phyloP scores from a whole-genome alignment of 2,329 filamentous ascomycete genomes.

The Fusarium heterosporum region DNA sequence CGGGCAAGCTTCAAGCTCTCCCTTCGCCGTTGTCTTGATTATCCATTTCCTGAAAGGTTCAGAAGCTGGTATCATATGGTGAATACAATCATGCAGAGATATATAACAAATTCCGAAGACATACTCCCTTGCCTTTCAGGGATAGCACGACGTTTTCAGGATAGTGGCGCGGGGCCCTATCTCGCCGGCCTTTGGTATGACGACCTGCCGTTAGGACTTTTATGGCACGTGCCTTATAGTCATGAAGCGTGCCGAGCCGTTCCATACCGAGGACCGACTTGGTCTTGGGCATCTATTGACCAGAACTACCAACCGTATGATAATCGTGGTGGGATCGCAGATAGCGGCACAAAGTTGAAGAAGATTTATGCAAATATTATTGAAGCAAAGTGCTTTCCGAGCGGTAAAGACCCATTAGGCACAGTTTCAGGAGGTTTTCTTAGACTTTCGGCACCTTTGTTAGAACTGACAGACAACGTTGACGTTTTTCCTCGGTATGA shows the following conservation, averaged over 20 bases:
- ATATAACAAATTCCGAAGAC: background rate
- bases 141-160: background rate
- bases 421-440: background rate
- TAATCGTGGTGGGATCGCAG: background rate
- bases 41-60: background rate
- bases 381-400: background rate
- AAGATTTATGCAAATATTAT: background rate
- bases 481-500: background rate
- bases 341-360: background rate
- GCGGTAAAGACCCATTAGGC: background rate
- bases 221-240: background rate
- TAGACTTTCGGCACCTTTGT: background rate
- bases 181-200: background rate
- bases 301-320: background rate
- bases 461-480: fast-evolving
- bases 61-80: background rate
- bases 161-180: background rate
- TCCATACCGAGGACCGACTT: background rate
- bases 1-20: background rate
- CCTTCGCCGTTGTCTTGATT: background rate
- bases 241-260: background rate
- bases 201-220: background rate
- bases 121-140: background rate
- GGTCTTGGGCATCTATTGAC: background rate
- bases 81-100: fast-evolving